These are phyloP conservation scores for Allium sativum DNA, from an alignment of 106 monocot species.

Conservation along the genomic window DNA sequence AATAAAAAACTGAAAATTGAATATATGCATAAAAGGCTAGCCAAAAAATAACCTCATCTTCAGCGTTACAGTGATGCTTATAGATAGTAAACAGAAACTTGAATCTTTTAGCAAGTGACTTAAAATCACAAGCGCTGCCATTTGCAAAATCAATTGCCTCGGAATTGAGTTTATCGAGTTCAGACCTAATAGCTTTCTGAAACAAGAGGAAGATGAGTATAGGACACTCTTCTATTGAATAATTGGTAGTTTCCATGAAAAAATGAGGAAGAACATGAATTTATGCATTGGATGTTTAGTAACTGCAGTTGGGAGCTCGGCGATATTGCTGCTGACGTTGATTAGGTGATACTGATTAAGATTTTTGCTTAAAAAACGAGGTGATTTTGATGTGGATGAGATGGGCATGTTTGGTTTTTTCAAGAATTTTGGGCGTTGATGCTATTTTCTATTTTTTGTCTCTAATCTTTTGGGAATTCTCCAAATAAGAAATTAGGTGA, in stretches of 20 bases:
- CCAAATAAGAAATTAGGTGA: background rate
- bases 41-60: conserved; percentile 59
- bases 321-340: background rate
- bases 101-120: conserved; percentile 35
- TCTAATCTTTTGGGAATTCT: background rate
- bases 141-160: conserved; percentile 60
- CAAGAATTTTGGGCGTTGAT: background rate
- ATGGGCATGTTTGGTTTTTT: too few relatives aligned
- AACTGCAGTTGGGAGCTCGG: background rate
- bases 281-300: background rate
- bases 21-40: background rate
- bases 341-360: background rate
- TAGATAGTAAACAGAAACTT: conserved; percentile 65
- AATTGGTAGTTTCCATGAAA: background rate
- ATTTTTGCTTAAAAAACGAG: background rate
- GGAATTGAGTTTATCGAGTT: conserved; percentile 61
- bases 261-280: background rate
- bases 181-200: conserved; percentile 72
- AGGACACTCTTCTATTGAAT: conserved; percentile 33
- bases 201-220: conserved; percentile 69
- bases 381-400: too few relatives aligned
- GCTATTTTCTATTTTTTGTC: background rate
- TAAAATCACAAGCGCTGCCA: conserved; percentile 41
- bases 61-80: conserved; percentile 87
- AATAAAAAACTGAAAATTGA: too few relatives aligned